Evolutionary conservation across 1,284 basidiomycete genomes (phyloP), one percentile per base, ranked within the genome.

Genomic region (Papiliotrema fonsecae): DNA sequence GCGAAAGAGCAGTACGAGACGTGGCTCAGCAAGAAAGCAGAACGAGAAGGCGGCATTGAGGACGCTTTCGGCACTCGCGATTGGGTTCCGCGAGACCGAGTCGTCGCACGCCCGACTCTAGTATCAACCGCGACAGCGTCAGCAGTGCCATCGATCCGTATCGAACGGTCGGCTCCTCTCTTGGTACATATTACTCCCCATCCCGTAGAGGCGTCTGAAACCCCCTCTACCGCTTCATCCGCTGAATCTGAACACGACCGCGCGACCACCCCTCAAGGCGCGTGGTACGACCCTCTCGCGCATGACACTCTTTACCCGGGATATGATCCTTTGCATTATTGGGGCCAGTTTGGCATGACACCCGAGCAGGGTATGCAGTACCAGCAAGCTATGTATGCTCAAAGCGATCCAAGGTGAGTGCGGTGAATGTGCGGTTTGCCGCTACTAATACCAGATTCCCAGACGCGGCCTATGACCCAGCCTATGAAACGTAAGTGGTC

Each of bases 1-100:
- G 65, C 65, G 0, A 48, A 56, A 35, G 52, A 46, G 40, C 58
- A 67, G 48, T 67, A 65, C 36, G 63, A 67, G 22, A 51, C 38
- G 14, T 67, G 65, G 65, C 34, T 62, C 16, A 48, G 53, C 24
- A 49, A 51, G 43, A 61, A 62, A 40, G 45, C 45, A 1, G 60
- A 65, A 35, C 14, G 67, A 27, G 65, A 64, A 48, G 61, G 57
- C 6, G 59, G 59, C n/a, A 47, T 60, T 3, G 54, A 56, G 24
- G 36, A 43, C 3, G 47, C 43, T 2, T 26, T 18, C 11, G 61
- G 62, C 10, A 58, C 56, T 3, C 44, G 57, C 30, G 52, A 61
- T 18, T 67, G 63, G 63, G 41, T 42, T 2, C 63, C 65, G 0
- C 48, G 47, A 36, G 47, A 51, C 18, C 46, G 65, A 30, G 51